Evolutionary conservation across 208 protist genomes (phyloP).

Genomic region (Tritrichomonas foetus): DNA sequence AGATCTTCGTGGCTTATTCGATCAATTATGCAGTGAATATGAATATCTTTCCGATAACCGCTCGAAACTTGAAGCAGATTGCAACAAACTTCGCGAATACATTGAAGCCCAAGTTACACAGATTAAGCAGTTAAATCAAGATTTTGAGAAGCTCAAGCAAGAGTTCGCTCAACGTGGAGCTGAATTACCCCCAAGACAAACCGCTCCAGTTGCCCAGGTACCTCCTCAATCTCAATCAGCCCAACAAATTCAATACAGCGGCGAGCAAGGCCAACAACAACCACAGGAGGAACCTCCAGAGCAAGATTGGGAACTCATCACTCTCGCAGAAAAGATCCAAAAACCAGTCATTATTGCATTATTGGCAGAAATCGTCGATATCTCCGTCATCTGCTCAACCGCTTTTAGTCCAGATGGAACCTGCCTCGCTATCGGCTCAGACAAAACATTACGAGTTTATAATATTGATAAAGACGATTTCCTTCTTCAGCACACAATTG

Average conservation of each 20-base stretch:
- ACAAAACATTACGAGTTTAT: background rate
- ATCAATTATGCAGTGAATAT: background rate
- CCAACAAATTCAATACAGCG: too few relatives aligned
- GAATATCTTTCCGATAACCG: background rate
- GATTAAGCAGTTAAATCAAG: background rate
- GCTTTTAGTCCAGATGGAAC: slow-evolving; percentile 1
- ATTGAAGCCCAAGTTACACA: background rate
- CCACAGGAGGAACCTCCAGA: background rate
- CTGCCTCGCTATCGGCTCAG: background rate
- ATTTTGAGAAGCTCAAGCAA: background rate
- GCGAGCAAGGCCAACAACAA: too few relatives aligned
- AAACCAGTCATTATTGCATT: background rate
- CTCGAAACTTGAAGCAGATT: background rate
- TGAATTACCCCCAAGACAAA: too few relatives aligned
- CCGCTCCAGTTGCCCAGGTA: too few relatives aligned
- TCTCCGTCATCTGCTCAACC: slow-evolving; percentile 32
- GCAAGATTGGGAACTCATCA: background rate
- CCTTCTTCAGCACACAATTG: background rate
- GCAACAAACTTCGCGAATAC: background rate
- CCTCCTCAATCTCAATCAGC: background rate
- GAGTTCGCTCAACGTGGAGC: background rate
- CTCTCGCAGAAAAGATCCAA: background rate
- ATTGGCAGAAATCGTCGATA: background rate
- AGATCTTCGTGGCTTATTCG: too few relatives aligned
- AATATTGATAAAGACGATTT: background rate